Percentiles rank a stretch among this genome's conserved stretches.
Evolutionary conservation across 1,139 yeast genomes (phyloP).

Genomic region (Suhomyces bokatorum): DNA sequence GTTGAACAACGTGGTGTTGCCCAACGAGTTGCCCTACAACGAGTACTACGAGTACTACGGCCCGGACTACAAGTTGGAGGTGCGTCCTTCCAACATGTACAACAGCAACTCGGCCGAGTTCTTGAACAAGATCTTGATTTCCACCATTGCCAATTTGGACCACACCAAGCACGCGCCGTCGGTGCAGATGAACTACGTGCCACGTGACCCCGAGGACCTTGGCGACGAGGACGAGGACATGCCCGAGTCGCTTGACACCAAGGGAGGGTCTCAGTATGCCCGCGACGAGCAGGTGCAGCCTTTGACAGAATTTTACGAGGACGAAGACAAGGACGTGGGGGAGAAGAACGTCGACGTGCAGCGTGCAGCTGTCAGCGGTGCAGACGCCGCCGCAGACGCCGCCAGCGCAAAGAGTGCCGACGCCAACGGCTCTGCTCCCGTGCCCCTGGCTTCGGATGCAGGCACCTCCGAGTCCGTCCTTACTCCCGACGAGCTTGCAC

Average conservation of each 20-base stretch:
- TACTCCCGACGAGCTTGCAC: slow-evolving; percentile 11
- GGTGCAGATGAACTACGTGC: slow-evolving; percentile 90
- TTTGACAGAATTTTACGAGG: slow-evolving; percentile 67
- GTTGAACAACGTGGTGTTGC: slow-evolving; percentile 76
- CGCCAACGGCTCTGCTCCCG: background rate
- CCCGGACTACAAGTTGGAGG: slow-evolving; percentile 91
- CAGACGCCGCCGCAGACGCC: background rate
- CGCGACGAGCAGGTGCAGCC: slow-evolving; percentile 72
- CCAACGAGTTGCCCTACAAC: slow-evolving; percentile 86
- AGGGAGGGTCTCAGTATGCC: slow-evolving; percentile 85
- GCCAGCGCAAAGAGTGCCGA: background rate
- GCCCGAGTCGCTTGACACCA: slow-evolving; percentile 66
- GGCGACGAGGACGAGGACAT: slow-evolving; percentile 73
- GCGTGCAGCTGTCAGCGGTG: background rate
- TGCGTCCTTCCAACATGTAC: slow-evolving; percentile 93
- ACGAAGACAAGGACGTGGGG: slow-evolving; percentile 54
- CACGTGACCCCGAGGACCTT: slow-evolving; percentile 75
- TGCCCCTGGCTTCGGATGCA: slow-evolving; percentile 7
- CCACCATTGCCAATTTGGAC: slow-evolving; percentile 75
- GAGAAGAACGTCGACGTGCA: slow-evolving; percentile 25
- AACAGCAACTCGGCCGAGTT: slow-evolving; percentile 96
- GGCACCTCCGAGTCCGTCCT: slow-evolving; percentile 10
- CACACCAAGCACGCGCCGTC: slow-evolving; percentile 93
- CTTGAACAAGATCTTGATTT: slow-evolving; percentile 76
- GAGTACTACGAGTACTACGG: slow-evolving; percentile 97